Conservation (phyloP, 345 rosid species). For the Eutrema heterophyllum region DNA sequence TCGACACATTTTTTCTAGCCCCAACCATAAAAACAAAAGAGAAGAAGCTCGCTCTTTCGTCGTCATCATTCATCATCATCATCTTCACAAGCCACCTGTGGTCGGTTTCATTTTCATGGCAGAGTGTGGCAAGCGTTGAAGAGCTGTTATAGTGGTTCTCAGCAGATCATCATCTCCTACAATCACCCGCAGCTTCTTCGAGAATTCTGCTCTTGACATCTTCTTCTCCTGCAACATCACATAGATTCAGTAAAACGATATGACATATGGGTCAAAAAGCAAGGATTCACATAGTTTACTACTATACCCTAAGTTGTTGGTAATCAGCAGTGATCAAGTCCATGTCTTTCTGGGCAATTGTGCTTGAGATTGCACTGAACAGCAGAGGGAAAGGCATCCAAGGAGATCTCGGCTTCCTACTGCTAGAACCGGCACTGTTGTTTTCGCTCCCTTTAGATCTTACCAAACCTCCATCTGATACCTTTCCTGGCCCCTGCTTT, state of each 20-base stretch:
- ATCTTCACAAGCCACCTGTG: background rate
- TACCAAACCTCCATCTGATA: background rate
- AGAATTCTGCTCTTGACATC: slow-evolving; percentile 51
- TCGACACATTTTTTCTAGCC: slow-evolving; percentile 23
- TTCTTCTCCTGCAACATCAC: slow-evolving; percentile 48
- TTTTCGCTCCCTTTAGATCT: background rate
- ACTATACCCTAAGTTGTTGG: slow-evolving; percentile 59
- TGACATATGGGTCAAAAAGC: background rate
- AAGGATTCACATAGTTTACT: background rate
- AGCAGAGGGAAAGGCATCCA: slow-evolving; percentile 82
- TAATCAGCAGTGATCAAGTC: slow-evolving; percentile 43
- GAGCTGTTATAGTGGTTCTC: slow-evolving; percentile 54
- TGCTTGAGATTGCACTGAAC: slow-evolving; percentile 70
- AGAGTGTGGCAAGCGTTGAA: slow-evolving; percentile 42
- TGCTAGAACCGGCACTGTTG: slow-evolving; percentile 16
- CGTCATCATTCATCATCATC: background rate
- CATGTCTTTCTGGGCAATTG: slow-evolving; percentile 56
- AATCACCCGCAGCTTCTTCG: slow-evolving; percentile 47
- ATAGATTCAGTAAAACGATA: background rate
- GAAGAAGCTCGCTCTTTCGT: background rate
- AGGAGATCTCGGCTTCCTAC: slow-evolving; percentile 35
- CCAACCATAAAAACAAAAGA: background rate
- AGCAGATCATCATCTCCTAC: slow-evolving; percentile 65
- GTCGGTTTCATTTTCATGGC: background rate
- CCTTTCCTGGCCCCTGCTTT: slow-evolving; percentile 17